Evolutionary conservation across 2,329 filamentous ascomycete species (phyloP), one percentile per base, ranked within the genome.

Genomic region (Trichoderma simmonsii): DNA sequence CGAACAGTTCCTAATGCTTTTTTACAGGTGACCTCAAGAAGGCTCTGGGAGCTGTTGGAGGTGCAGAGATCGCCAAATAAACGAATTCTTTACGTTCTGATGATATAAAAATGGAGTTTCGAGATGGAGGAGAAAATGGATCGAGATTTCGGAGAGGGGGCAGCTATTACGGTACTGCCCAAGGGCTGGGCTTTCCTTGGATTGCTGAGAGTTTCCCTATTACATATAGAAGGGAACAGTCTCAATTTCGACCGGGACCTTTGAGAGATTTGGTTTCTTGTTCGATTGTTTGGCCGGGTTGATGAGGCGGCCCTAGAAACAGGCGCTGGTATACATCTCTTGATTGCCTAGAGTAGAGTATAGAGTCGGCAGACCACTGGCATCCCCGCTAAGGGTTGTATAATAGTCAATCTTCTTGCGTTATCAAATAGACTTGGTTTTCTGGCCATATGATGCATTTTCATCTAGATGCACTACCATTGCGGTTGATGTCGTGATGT

Each of bases 11-110:
- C 28, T 30, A 30, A 30, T 30, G 6, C 28, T 30, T 30, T 30
- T 30, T 30, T 8, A 30, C 28, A 28, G 26, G 28, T 73, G 86
- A 88, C 78, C 85, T 92, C 77, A 93, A 93, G 86, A 89, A 90
- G 83, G 82, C 86, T 2, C 82, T 94, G 5, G 91, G 91, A 71
- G 93, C 92, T 66, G 89, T 87, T 15, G 91, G 91, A n/a, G 92
- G 92, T 83, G 90, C 14, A 4, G 30, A 60, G 30, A 60, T 71
- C 14, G 59, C 68, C 60, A 71, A 71, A 71, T 71, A 71, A 64
- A 71, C 30, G 39, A 57, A n/a, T 30, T 48, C 12, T 36, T 70
- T 14, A 71, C 43, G 51, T 57, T 59, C 26, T 64, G 57, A 70
- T 32, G 68, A 71, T n/a, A 48, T n/a, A 64, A 63, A 70, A 71